These are phyloP conservation scores for Myrmaecium sp. DNA, from an alignment of 2,329 filamentous ascomycete genomes.

Conservation along the genomic window DNA sequence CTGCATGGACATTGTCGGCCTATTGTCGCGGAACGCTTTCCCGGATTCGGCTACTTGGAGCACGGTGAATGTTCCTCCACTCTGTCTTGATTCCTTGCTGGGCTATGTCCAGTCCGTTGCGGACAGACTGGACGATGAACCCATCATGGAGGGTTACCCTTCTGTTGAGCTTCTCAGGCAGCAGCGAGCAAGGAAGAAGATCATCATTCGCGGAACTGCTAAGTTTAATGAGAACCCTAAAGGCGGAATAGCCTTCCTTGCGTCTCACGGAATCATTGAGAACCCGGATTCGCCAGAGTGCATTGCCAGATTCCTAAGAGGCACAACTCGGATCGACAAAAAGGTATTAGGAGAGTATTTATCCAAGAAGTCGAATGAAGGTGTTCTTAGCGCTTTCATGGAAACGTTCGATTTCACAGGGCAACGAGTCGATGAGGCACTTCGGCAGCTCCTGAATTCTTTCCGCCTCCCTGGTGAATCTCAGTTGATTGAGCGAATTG, in stretches of 20 bases:
- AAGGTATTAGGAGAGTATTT: slow-evolving; percentile 81
- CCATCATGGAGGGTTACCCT: slow-evolving; percentile 47
- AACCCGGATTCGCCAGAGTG: slow-evolving; percentile 56
- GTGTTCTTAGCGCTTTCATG: slow-evolving; percentile 71
- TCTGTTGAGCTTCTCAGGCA: slow-evolving; percentile 47
- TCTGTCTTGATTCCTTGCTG: slow-evolving; percentile 82
- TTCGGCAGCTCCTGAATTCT: slow-evolving; percentile 71
- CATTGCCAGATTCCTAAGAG: slow-evolving; percentile 74
- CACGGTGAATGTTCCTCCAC: slow-evolving; percentile 88
- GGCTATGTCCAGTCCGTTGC: slow-evolving; percentile 85
- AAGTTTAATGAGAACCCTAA: slow-evolving; percentile 97
- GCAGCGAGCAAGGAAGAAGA: slow-evolving; percentile 63
- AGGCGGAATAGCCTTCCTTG: slow-evolving; percentile 69
- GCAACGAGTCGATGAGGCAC: slow-evolving; percentile 77
- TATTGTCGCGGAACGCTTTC: slow-evolving; percentile 84
- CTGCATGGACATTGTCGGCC: slow-evolving; percentile 86
- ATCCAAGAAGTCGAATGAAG: slow-evolving; percentile 77
- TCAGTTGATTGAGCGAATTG: slow-evolving; percentile 78
- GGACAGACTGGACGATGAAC: slow-evolving; percentile 61
- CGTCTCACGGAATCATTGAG: slow-evolving; percentile 70
- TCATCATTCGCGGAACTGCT: slow-evolving; percentile 71
- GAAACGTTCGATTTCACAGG: slow-evolving; percentile 74
- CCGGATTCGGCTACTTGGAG: slow-evolving; percentile 98
- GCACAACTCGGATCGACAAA: slow-evolving; percentile 78
- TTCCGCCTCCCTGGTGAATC: slow-evolving; percentile 93